Evolutionary conservation across 208 protist species (phyloP), one percentile per base, ranked within the genome.

Genomic region (Trypanosoma caninum): DNA sequence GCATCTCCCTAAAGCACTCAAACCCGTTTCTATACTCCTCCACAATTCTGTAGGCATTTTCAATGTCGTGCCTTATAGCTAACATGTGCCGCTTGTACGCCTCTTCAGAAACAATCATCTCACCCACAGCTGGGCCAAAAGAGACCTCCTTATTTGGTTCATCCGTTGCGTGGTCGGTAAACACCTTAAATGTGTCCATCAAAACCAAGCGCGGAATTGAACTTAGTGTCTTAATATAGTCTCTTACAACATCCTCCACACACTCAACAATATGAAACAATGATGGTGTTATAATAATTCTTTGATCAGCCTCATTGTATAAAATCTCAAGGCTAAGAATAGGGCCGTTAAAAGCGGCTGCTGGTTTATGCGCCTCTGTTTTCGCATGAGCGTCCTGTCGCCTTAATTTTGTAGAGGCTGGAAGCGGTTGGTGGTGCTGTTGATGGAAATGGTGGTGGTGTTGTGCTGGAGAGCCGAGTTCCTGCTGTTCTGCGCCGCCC

Each of bases 131-230:
- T 13, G 92, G 89, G 13, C 92, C 94, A 44, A 76, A 73, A 38
- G 77, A 78, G 22, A 74, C 38, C 56, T 84, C 87, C 48, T 78
- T 61, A 10, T 74, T 59, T 18, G 69, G 20, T 34, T 70, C 65
- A 55, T 97, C 85, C 30, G 84, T 72, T 23, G 77, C 69, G 41
- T 86, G 86, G 18, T 87, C 69, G 9, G 87, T 94, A 71, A 94
- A 97, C 16, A 91, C 78, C 61, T 95, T 95, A 76, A 97, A 97
- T 34, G 78, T 65, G 56, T 89, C 81, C 71, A 95, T 93, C 27
- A 71, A 73, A 11, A 92, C 75, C 9, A 97, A 65, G 13, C 87
- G 84, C 51, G 87, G 90, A 13, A 97, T 78, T 23, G 78, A 72
- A 42, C 78, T 83, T 31, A 95, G 82, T 16, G 91, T 86, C 60